Percentiles rank a stretch among this genome's conserved stretches.
Conservation (phyloP, 73 alveolate species). For the Stentor roeselii region DNA sequence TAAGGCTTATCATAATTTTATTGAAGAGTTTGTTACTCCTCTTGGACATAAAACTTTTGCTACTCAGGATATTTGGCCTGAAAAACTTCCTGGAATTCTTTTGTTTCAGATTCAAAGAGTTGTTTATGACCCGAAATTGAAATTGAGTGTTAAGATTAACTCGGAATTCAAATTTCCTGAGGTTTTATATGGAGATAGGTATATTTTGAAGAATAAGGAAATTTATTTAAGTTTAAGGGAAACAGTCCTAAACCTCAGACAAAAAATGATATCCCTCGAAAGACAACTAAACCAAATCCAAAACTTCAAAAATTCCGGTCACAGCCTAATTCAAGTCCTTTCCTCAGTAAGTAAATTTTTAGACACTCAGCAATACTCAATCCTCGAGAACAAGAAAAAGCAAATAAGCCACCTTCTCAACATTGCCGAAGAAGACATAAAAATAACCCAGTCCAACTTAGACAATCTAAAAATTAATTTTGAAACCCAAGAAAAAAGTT, state of each 20-base stretch:
- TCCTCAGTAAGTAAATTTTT: slow-evolving; percentile 10
- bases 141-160: slow-evolving; percentile 44
- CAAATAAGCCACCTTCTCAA: neutral
- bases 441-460: neutral
- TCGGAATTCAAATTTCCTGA: slow-evolving; percentile 69
- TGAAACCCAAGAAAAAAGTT: slow-evolving; percentile 21
- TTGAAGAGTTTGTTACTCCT: slow-evolving; percentile 50
- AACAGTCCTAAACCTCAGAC: slow-evolving; percentile 34
- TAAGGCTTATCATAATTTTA: slow-evolving; percentile 30
- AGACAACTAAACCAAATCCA: slow-evolving; percentile 27
- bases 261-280: slow-evolving; percentile 30
- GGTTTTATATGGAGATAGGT: slow-evolving; percentile 66
- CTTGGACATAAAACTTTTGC: slow-evolving; percentile 42
- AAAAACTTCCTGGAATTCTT: slow-evolving; percentile 53
- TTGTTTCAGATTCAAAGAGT: slow-evolving; percentile 68
- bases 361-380: slow-evolving; percentile 5
- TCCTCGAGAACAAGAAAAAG: neutral
- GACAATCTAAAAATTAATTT: neutral
- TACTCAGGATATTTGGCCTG: slow-evolving; percentile 52
- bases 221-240: slow-evolving; percentile 37
- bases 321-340: slow-evolving; percentile 13
- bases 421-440: neutral
- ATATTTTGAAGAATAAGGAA: slow-evolving; percentile 49
- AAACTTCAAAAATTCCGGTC: slow-evolving; percentile 26
- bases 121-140: slow-evolving; percentile 40